Percentiles rank a stretch among this genome's conserved stretches.
phyloP scores from a whole-genome alignment of 768 basidiomycete genomes.

The Rhizopogon vulgaris region DNA sequence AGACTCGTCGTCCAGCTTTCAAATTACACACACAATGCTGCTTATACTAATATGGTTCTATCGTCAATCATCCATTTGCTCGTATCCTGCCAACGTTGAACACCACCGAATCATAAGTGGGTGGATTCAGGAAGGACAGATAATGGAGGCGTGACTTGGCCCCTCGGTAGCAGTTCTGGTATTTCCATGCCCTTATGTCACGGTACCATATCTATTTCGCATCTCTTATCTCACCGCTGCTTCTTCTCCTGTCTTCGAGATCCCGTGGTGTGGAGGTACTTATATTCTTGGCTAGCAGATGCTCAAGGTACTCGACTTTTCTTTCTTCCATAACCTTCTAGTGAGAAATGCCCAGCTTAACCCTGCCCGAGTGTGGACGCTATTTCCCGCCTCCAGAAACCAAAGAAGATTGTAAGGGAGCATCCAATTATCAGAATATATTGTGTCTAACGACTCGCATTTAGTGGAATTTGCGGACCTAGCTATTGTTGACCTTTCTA shows the following conservation, averaged over 20 bases:
- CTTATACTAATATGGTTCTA: too few species aligned
- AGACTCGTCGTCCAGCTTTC: too few species aligned
- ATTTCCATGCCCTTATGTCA: not conserved
- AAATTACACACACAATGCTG: too few species aligned
- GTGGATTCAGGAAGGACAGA: not conserved
- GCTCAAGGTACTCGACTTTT: too few species aligned
- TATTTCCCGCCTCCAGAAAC: constrained; percentile 26
- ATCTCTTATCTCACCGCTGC: not conserved
- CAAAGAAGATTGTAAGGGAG: constrained; percentile 22
- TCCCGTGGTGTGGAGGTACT: not conserved
- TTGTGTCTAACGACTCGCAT: not conserved
- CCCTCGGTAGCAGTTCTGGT: not conserved
- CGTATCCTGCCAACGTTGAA: too few species aligned
- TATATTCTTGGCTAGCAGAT: not conserved
- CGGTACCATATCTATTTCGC: not conserved
- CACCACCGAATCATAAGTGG: too few species aligned
- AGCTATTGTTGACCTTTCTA: constrained; percentile 26
- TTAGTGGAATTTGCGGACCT: constrained; percentile 33
- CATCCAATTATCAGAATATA: not conserved
- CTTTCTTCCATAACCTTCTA: not conserved
- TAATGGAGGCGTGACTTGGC: not conserved
- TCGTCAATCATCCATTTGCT: too few species aligned
- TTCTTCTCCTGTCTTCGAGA: not conserved
- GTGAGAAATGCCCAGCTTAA: constrained; percentile 10
- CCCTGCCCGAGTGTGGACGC: constrained; percentile 23